These are phyloP conservation scores for Amphicarpaea edgeworthii DNA, from an alignment of 306 rosid species.

Conservation along the genomic window DNA sequence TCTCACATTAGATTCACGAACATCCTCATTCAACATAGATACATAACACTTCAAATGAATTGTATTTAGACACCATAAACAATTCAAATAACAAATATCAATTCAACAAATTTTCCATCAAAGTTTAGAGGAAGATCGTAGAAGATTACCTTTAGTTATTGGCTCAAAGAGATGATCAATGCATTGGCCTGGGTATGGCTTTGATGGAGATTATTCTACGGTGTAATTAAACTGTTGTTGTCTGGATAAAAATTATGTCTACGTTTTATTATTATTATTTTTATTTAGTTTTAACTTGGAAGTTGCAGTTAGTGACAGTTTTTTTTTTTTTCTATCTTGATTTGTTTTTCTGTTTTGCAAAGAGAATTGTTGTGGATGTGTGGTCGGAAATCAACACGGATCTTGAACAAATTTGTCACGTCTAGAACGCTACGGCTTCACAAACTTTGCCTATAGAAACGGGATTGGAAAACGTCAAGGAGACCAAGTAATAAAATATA, in stretches of 20 bases:
- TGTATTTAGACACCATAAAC: slow-evolving; percentile 1
- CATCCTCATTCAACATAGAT: background rate
- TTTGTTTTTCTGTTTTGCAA: slow-evolving; percentile 7
- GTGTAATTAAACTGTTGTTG: background rate
- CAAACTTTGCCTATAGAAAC: slow-evolving; percentile 48
- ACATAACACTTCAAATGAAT: background rate
- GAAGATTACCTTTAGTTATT: slow-evolving; percentile 39
- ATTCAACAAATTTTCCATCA: background rate
- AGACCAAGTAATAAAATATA: slow-evolving; percentile 47
- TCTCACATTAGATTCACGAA: background rate
- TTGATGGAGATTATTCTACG: background rate
- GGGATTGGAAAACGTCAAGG: slow-evolving; percentile 39
- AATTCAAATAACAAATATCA: background rate
- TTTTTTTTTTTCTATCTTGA: background rate
- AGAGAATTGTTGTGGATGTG: slow-evolving; percentile 44
- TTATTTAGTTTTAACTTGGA: slow-evolving; percentile 19
- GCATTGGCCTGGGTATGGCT: slow-evolving; percentile 1
- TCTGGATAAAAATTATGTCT: background rate
- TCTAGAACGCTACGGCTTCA: slow-evolving; percentile 36
- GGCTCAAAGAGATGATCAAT: slow-evolving; percentile 27
- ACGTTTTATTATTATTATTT: too few relatives aligned
- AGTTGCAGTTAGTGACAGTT: slow-evolving; percentile 38
- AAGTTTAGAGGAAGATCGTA: background rate
- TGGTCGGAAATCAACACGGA: slow-evolving; percentile 48
- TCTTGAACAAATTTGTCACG: slow-evolving; percentile 48